Percentiles rank a stretch among this genome's conserved stretches.
Conservation (phyloP, 805 yeast genomes). For the Kodamaea restingae region DNA sequence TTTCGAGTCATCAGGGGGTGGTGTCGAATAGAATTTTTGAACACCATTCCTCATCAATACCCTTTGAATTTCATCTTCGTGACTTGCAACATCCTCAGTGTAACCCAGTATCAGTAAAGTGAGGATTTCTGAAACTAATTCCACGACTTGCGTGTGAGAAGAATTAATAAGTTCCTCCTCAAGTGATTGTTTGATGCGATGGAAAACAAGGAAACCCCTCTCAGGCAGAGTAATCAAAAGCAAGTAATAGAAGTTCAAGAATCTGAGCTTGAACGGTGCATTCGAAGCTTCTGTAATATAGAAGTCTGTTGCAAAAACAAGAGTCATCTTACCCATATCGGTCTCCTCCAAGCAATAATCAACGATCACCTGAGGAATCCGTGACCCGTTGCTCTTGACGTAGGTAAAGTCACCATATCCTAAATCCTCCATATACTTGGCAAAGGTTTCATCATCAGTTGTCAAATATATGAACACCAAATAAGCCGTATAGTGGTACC, state of each 20-base stretch:
- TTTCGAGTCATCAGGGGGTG: not conserved
- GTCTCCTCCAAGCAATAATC: conserved; percentile 22
- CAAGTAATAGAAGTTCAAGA: conserved; percentile 25
- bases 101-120: not conserved
- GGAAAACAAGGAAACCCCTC: conserved; percentile 26
- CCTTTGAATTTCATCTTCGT: not conserved
- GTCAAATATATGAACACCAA: conserved; percentile 33
- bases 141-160: conserved; percentile 24
- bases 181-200: conserved; percentile 26
- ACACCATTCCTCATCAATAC: not conserved
- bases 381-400: conserved; percentile 13
- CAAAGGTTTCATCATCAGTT: conserved; percentile 22
- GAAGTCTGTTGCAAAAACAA: conserved; percentile 29
- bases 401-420: conserved; percentile 15
- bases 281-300: conserved; percentile 29
- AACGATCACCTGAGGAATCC: conserved; percentile 26
- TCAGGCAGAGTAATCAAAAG: conserved; percentile 20
- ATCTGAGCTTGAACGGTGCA: conserved; percentile 24
- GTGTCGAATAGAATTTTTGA: not conserved
- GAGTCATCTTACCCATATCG: conserved; percentile 19
- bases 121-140: conserved; percentile 24
- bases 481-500: conserved; percentile 15
- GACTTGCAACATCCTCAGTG: not conserved
- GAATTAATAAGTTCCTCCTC: conserved; percentile 26
- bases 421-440: conserved; percentile 19